Evolutionary conservation across 1,284 basidiomycete species (phyloP), one percentile per base, ranked within the genome.

Genomic region (Sporisorium scitamineum): DNA sequence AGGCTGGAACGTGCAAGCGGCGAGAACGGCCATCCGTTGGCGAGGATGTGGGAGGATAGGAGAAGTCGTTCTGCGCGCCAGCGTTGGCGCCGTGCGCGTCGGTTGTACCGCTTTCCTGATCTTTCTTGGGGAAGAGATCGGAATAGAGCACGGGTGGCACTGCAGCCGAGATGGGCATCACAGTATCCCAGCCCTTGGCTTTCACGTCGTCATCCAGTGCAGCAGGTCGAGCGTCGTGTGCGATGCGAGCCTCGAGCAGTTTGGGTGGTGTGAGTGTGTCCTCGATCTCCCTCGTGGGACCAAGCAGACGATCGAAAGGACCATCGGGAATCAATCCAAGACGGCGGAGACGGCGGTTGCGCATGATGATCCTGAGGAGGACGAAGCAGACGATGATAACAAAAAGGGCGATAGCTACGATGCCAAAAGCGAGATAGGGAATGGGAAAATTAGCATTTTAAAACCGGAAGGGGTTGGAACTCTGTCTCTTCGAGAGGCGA

Each of bases 311-410:
- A 42, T 73, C 80, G 14, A 78, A 69, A 14, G 69, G 69, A 8
- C 70, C 71, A 10, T 80, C 79, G 9, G 78, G 79, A 20, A 76
- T 61, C 20, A 82, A 54, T 9, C 80, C 80, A n/a, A 81, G 57
- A 7, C 78, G 71, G 20, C 80, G 64, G 2, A 82, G 69, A 29
- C 80, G 67, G 22, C 80, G 75, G 44, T 82, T 82, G 52, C 80
- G 66, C 60, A 82, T 61, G 57, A 81, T 78, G 58, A 82, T 81
- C 53, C 80, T 66, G 34, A 82, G 47, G 11, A 82, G 80, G 37
- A 82, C 79, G 45, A 82, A 82, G 55, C 79, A 77, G 54, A 82
- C 79, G 24, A 82, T 80, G 31, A 82, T 62, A 54, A 82, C 73
- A 47, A 82, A 82, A 24, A 82, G 76, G n/a, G 80, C 80, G 63